Evolutionary conservation across 2,329 filamentous ascomycete genomes (phyloP).

Genomic region (Parascedosporium putredinis): DNA sequence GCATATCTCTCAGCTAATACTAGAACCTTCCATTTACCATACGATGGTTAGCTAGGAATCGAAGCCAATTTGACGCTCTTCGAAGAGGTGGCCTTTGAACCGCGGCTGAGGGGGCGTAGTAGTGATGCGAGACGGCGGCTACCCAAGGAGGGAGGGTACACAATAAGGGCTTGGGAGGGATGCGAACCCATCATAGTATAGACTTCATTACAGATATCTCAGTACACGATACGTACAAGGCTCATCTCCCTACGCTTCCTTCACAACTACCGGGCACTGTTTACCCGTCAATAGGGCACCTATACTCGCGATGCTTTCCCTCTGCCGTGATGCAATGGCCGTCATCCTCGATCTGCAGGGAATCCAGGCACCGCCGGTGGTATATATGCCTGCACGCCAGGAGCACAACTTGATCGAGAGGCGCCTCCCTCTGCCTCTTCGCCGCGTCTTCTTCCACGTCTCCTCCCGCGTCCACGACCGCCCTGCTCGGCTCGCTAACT

Average conservation of each 20-base stretch:
- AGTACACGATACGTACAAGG: neutral
- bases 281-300: constrained; percentile 47
- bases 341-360: constrained; percentile 38
- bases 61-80: no score
- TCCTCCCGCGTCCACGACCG: constrained; percentile 22
- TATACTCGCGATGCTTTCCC: constrained; percentile 35
- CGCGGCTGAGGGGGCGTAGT: no score
- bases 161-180: no score
- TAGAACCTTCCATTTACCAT: no score
- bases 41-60: no score
- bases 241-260: no score
- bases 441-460: constrained; percentile 23
- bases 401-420: constrained; percentile 56
- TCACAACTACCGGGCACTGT: neutral
- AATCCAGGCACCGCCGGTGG: constrained; percentile 59
- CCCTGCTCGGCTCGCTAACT: constrained; percentile 27
- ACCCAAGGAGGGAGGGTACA: no score
- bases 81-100: no score
- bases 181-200: neutral
- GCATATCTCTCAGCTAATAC: no score
- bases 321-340: constrained; percentile 30
- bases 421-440: constrained; percentile 20
- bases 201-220: neutral
- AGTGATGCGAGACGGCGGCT: no score
- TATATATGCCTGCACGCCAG: constrained; percentile 63